These are phyloP conservation scores for Exophiala oligosperma DNA, from an alignment of 2,329 filamentous ascomycete genomes.

Conservation along the genomic window DNA sequence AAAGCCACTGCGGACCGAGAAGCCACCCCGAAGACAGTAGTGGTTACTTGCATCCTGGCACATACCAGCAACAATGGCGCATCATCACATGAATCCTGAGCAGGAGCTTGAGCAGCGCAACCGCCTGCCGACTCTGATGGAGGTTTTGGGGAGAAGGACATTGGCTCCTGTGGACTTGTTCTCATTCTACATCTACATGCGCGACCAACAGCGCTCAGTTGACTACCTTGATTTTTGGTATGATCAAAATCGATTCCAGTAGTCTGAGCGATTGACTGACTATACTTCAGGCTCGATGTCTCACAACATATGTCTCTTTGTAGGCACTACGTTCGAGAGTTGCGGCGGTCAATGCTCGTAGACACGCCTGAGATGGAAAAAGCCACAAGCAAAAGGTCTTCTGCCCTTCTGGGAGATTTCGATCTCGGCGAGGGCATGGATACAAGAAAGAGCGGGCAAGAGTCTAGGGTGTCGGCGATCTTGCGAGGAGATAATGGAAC, in stretches of 20 bases:
- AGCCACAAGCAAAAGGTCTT: conserved; percentile 78
- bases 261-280: neutral
- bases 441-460: conserved; percentile 67
- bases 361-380: conserved; percentile 90
- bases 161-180: conserved; percentile 94
- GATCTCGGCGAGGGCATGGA: conserved; percentile 60
- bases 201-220: conserved; percentile 95
- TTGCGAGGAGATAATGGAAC: conserved; percentile 56
- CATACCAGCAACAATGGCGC: conserved; percentile 14
- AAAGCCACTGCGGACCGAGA: no score
- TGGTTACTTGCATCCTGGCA: neutral
- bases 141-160: conserved; percentile 92
- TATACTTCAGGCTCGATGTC: conserved; percentile 80
- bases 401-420: conserved; percentile 70
- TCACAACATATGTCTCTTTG: conserved; percentile 97
- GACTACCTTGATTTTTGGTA: conserved; percentile 99
- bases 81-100: conserved; percentile 17
- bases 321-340: conserved; percentile 92
- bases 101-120: conserved; percentile 61
- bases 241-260: conserved; percentile 32
- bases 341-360: conserved; percentile 88
- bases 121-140: conserved; percentile 88
- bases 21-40: neutral
- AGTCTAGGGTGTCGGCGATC: conserved; percentile 89
- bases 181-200: conserved; percentile 99